Evolutionary conservation across 2,329 filamentous ascomycete species (phyloP).

Genomic region (Pseudofabraea citricarpa): DNA sequence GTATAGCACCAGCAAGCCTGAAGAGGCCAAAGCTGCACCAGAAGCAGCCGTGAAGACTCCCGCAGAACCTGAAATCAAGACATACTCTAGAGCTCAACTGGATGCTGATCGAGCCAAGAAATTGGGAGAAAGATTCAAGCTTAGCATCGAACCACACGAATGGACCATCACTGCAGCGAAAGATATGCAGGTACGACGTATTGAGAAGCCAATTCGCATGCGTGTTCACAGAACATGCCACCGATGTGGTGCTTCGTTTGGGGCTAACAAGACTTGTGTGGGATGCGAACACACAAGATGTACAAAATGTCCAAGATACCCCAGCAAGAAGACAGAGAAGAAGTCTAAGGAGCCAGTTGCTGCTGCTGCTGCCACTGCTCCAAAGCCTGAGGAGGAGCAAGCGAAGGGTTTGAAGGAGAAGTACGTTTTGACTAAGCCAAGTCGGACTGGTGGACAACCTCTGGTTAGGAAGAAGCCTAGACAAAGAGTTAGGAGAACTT

Average conservation of each 20-base stretch:
- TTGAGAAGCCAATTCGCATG: slow-evolving; percentile 74
- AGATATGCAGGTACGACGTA: slow-evolving; percentile 34
- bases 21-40: neutral
- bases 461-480: slow-evolving; percentile 66
- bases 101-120: slow-evolving; percentile 28
- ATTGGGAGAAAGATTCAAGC: slow-evolving; percentile 31
- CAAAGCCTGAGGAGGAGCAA: slow-evolving; percentile 16
- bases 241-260: slow-evolving; percentile 71
- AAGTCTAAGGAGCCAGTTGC: slow-evolving; percentile 35
- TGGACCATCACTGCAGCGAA: slow-evolving; percentile 21
- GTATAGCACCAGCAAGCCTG: neutral
- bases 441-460: slow-evolving; percentile 63
- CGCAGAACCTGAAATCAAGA: neutral
- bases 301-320: slow-evolving; percentile 73
- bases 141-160: slow-evolving; percentile 29
- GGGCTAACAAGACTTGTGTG: slow-evolving; percentile 65
- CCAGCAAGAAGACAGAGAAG: slow-evolving; percentile 28
- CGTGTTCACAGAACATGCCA: slow-evolving; percentile 78
- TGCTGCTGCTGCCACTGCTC: slow-evolving; percentile 21
- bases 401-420: slow-evolving; percentile 33
- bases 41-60: neutral
- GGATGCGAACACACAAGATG: slow-evolving; percentile 78
- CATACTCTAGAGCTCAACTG: slow-evolving; percentile 12
- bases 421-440: slow-evolving; percentile 56
- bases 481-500: slow-evolving; percentile 70